phyloP scores from a whole-genome alignment of 2,329 filamentous ascomycete species.

The Neofusicoccum parvum region DNA sequence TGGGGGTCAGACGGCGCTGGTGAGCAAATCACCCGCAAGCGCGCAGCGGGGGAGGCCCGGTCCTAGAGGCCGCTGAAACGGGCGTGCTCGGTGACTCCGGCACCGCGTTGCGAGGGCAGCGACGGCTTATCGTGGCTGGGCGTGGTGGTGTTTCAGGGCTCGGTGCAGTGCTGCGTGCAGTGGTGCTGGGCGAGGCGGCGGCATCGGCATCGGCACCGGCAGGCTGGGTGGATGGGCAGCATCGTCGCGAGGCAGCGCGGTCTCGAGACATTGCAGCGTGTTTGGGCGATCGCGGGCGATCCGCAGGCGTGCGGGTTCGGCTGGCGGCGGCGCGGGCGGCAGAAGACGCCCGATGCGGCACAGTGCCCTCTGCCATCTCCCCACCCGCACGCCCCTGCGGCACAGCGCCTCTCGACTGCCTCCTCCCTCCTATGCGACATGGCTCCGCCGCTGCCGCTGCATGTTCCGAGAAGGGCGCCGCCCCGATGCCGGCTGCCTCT shows the following conservation, averaged over 20 bases:
- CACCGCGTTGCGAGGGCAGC: not conserved
- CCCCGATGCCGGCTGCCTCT: not conserved
- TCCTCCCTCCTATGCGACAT: not conserved
- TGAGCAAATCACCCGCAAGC: constrained; percentile 1
- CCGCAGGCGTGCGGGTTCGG: not conserved
- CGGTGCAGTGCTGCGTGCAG: not conserved
- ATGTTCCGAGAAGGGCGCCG: not conserved
- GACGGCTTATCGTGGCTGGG: not conserved
- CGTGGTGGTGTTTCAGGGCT: not conserved
- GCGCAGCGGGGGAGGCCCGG: not conserved
- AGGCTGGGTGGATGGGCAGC: not conserved
- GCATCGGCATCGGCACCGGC: not conserved
- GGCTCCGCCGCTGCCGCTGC: not conserved
- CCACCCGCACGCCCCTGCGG: constrained; percentile 4
- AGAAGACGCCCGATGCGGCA: not conserved
- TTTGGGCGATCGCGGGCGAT: not conserved
- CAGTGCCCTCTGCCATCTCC: not conserved
- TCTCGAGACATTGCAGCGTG: not conserved
- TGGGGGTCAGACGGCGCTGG: not conserved
- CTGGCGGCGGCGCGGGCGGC: not conserved
- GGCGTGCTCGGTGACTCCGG: not conserved
- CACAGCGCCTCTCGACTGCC: not conserved
- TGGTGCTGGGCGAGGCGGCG: too few relatives aligned
- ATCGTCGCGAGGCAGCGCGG: not conserved
- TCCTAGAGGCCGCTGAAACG: not conserved